A percentile compares a stretch with the other conserved stretches of the same genome.
Evolutionary conservation across 78 protist species (phyloP).

Genomic region (Polysphondylium violaceum): DNA sequence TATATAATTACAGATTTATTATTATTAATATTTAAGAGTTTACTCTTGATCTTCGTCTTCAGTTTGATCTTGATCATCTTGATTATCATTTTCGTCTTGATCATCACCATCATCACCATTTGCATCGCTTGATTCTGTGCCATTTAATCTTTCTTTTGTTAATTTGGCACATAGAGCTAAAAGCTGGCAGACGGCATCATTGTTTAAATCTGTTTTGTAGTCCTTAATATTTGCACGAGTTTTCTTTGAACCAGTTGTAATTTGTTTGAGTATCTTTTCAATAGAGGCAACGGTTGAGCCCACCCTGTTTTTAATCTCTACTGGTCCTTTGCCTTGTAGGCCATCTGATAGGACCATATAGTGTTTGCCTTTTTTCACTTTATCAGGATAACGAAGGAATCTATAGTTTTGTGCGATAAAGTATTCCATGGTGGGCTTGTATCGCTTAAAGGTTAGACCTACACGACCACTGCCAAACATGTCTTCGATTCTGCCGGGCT

Average conservation of each 20-base stretch:
- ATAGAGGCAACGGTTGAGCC: slow-evolving; percentile 10
- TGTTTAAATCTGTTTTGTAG: slow-evolving; percentile 24
- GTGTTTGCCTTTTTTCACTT: slow-evolving; percentile 62
- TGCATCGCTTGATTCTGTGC: not conserved
- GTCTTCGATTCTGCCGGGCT: not conserved
- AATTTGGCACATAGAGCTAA: slow-evolving; percentile 12
- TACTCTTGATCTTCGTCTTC: slow-evolving; percentile 5
- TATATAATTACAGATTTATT: not conserved
- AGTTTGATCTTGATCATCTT: slow-evolving; percentile 1
- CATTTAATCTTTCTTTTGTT: not conserved
- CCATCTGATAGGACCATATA: slow-evolving; percentile 31
- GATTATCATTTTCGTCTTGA: not conserved
- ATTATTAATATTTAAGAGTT: not conserved
- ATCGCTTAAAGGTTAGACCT: slow-evolving; percentile 44
- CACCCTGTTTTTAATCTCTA: slow-evolving; percentile 8
- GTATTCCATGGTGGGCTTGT: not conserved
- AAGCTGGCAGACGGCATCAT: slow-evolving; percentile 10
- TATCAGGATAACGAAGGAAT: slow-evolving; percentile 42
- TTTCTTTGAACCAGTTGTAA: slow-evolving; percentile 14
- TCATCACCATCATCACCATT: not conserved
- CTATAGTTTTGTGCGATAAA: slow-evolving; percentile 44
- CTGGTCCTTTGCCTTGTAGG: not conserved
- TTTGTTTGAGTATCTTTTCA: not conserved
- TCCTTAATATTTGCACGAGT: not conserved
- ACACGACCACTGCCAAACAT: slow-evolving; percentile 43